Base-by-base conservation (phyloP, 176 grass and related monocot species). In the Guadua angustifolia region DNA sequence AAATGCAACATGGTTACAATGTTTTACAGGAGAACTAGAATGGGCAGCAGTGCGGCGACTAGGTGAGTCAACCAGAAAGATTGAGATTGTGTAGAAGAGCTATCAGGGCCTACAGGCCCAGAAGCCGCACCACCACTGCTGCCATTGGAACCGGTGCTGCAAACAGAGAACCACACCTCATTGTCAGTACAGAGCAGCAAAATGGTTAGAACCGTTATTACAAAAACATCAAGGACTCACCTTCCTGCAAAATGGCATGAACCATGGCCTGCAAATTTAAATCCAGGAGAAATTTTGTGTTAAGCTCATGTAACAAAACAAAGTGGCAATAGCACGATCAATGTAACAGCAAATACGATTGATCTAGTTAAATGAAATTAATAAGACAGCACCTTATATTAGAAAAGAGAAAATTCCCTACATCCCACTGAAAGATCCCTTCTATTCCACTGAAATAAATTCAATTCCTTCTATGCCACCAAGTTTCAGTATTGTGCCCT, bases 191-290 rank as follows among this genome's bases (percentile, higher is more conserved):
- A 60, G 4, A 29, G 25, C 9, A 40, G 69, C 22, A 40, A 77
- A 38, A 18, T 17, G 7, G 22, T 46, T 33, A 45, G 45, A 68
- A 22, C 22, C 24, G 7, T 79, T 80, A 29, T 25, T 10, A 71
- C 50, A 49, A 69, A 12, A 60, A 18, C 11, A 35, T 66, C 26
- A 18, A 40, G 5, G 32, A 89, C 85, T 90, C 66, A 95, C 96
- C 96, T 99, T 95, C 96, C 96, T 9, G 89, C 88, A 55, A 99
- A 99, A 73, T 92, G 82, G 66, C 96, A 99, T 69, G 91, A 87
- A 73, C 96, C 96, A 80, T 95, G 84, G 65, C 96, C 96, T 98
- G 86, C 80, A 90, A 83, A 36, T 79, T 47, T 65, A 55, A 87
- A 44, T 90, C 36, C 72, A 36, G 21, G 39, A 13, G 15, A 55